Base-by-base conservation (phyloP, 768 basidiomycete genomes). In the Zangia roseola region DNA sequence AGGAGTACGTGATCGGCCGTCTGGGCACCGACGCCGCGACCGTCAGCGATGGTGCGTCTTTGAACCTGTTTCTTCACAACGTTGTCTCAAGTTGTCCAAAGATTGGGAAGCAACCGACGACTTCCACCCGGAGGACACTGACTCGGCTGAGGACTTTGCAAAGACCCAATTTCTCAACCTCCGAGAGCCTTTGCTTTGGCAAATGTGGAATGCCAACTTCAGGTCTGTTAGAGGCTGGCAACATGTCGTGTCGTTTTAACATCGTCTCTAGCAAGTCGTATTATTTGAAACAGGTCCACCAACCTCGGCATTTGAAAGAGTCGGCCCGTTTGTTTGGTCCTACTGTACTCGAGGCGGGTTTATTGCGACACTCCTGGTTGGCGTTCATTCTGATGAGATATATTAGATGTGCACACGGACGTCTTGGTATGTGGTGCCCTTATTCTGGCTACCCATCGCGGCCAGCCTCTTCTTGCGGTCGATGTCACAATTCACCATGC, bases 271-370 rank as follows among this genome's bases (percentile, higher is more conserved):
- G 90, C 64, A 99, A 99, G 75, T 82, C 88, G 4, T 98, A 94
- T 68, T 99, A 99, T 65, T 75, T 99, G 42, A 81, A 91, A 59
- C 97, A 99, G 68, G 91, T 99, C 0, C 97, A 99, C 68, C 94
- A 97, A 66, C 95, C 97, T 2, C 81, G 97, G 36, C 94, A 94
- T 67, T 69, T 94, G 44, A 69, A 81, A 7, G 77, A 91, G 43
- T 85, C 89, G 16, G 94, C 94, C 2, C 83, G 91, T 55, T 73
- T 99, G 50, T 98, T 99, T 65, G 89, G 86, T 12, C 83, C 87
- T 2, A 73, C 78, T 35, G 76, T 84, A 49, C 82, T 97, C 26
- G 95, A 99, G 80, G 88, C 85, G 50, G 31, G 73, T 61, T 30
- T 23, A 1, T 21, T 39, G 21, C 49, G 20, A 36, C 28, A 9